phyloP scores from a whole-genome alignment of 495 filamentous ascomycete species.

The Tirmania nivea region DNA sequence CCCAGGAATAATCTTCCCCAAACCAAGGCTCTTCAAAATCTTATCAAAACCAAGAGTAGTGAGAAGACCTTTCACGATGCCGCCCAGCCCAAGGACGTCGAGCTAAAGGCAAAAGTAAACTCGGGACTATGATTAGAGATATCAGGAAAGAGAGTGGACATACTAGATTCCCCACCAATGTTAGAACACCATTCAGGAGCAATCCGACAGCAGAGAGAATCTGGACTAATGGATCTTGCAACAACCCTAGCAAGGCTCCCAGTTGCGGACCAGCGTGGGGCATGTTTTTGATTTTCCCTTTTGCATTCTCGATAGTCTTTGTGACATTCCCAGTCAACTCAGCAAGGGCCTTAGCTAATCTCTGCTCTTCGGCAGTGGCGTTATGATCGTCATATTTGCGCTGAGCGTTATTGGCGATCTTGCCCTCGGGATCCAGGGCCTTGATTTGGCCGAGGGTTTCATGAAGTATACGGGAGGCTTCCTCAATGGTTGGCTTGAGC shows the following conservation, averaged over 20 bases:
- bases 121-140: neutral
- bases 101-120: constrained; percentile 22
- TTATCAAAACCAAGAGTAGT: constrained; percentile 63
- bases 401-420: constrained; percentile 68
- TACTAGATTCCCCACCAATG: constrained; percentile 49
- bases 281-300: constrained; percentile 72
- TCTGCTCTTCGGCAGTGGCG: constrained; percentile 68
- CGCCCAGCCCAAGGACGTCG: constrained; percentile 66
- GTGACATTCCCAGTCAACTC: constrained; percentile 33
- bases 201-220: constrained; percentile 81
- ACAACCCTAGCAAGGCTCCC: constrained; percentile 64
- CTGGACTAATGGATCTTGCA: constrained; percentile 74
- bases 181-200: constrained; percentile 59
- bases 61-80: constrained; percentile 54
- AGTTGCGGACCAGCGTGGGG: constrained; percentile 86
- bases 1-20: constrained; percentile 24
- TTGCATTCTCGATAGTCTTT: constrained; percentile 66
- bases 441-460: constrained; percentile 83
- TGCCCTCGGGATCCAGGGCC: constrained; percentile 73
- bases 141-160: constrained; percentile 14
- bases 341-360: constrained; percentile 64
- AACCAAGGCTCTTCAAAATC: constrained; percentile 49
- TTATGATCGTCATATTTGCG: constrained; percentile 59
- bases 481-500: constrained; percentile 70
- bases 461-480: constrained; percentile 55